Evolutionary conservation across 163 green algal genomes (phyloP).

Genomic region (Prototheca wickerhamii): DNA sequence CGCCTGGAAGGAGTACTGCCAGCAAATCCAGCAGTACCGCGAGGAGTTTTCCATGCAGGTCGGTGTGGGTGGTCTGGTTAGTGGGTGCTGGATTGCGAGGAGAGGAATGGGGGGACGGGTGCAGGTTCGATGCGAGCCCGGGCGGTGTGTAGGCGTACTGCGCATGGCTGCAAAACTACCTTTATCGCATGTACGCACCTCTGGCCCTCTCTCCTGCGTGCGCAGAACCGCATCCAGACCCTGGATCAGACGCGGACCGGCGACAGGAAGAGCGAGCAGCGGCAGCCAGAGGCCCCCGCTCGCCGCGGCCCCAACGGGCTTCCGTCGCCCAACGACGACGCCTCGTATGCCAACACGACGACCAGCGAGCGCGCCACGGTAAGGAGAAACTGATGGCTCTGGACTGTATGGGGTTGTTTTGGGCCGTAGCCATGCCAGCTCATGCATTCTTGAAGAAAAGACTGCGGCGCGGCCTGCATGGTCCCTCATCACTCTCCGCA

Average conservation of each 20-base stretch:
- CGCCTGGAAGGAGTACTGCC: slow-evolving; percentile 78
- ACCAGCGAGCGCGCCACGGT: slow-evolving; percentile 20
- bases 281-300: not conserved
- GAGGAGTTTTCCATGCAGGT: slow-evolving; percentile 35
- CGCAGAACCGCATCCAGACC: slow-evolving; percentile 33
- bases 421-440: not conserved
- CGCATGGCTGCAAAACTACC: not conserved
- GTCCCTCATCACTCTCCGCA: too few relatives aligned
- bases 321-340: not conserved
- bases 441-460: not conserved
- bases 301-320: not conserved
- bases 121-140: not conserved
- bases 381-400: not conserved
- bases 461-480: not conserved
- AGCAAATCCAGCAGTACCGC: slow-evolving; percentile 42
- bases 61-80: not conserved
- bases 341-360: slow-evolving; percentile 15
- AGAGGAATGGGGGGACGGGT: not conserved
- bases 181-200: not conserved
- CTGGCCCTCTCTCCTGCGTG: not conserved
- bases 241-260: slow-evolving; percentile 14
- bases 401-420: not conserved
- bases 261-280: not conserved
- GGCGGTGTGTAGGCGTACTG: not conserved
- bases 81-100: not conserved